These are phyloP conservation scores for Teunomyces atbi DNA, from an alignment of 805 yeast species.

Conservation along the genomic window DNA sequence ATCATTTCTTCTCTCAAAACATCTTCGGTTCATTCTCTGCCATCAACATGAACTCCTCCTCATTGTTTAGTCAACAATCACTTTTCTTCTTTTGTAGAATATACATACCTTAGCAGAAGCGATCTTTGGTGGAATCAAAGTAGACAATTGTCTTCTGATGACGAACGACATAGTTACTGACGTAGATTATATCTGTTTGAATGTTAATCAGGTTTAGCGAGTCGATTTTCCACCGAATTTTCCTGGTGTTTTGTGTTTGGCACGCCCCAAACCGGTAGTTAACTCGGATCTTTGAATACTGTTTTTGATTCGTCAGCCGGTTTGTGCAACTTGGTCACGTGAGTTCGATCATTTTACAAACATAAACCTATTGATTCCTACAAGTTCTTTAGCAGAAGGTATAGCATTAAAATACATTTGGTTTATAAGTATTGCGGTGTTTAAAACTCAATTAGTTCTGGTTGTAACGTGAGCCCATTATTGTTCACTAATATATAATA, in stretches of 20 bases:
- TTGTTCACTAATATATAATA: slow-evolving; percentile 42
- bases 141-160: slow-evolving; percentile 88
- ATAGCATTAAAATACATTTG: background rate
- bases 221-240: slow-evolving; percentile 3
- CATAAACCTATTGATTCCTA: background rate
- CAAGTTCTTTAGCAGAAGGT: background rate
- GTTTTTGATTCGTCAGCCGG: slow-evolving; percentile 5
- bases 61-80: background rate
- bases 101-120: slow-evolving; percentile 80
- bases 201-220: slow-evolving; percentile 2
- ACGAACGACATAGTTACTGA: slow-evolving; percentile 66
- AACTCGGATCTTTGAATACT: background rate
- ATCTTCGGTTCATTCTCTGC: too few relatives aligned
- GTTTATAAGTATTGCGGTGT: background rate
- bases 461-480: slow-evolving; percentile 10
- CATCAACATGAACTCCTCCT: background rate
- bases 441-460: background rate
- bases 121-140: slow-evolving; percentile 97
- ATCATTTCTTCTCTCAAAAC: background rate
- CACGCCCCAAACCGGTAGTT: slow-evolving; percentile 1
- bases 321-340: slow-evolving; percentile 1
- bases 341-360: background rate
- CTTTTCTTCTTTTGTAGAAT: background rate
- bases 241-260: background rate
- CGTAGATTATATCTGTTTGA: slow-evolving; percentile 5